Evolutionary conservation across 805 yeast species (phyloP).

Genomic region (Ogataea dorogensis): DNA sequence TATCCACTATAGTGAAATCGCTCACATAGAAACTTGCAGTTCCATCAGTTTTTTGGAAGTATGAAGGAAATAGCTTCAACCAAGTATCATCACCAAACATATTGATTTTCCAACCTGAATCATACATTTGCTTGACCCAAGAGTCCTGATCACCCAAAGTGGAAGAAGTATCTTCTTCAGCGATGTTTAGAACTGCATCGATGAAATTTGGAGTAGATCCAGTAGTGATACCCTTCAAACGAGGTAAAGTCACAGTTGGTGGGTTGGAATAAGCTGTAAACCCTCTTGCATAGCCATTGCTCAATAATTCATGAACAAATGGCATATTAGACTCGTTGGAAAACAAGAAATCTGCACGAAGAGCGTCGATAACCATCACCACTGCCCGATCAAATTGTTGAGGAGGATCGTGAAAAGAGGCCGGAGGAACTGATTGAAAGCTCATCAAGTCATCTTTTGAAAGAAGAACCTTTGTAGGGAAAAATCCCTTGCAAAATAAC

Average conservation of each 20-base stretch:
- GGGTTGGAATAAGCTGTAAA: slow-evolving; percentile 92
- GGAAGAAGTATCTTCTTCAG: slow-evolving; percentile 78
- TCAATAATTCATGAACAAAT: slow-evolving; percentile 63
- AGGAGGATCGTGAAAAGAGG: slow-evolving; percentile 27
- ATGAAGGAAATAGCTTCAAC: slow-evolving; percentile 80
- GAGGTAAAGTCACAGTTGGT: slow-evolving; percentile 94
- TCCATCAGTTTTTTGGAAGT: slow-evolving; percentile 71
- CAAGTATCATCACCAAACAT: slow-evolving; percentile 98
- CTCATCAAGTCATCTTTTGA: slow-evolving; percentile 52
- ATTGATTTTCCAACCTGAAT: slow-evolving; percentile 49
- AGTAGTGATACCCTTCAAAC: slow-evolving; percentile 89
- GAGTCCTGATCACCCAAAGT: slow-evolving; percentile 75
- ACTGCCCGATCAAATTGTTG: slow-evolving; percentile 66
- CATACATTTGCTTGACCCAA: slow-evolving; percentile 72
- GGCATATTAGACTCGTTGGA: slow-evolving; percentile 62
- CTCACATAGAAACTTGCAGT: slow-evolving; percentile 93
- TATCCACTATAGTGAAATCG: slow-evolving; percentile 92
- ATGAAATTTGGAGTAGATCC: slow-evolving; percentile 93
- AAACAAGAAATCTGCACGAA: slow-evolving; percentile 84
- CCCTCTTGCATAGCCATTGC: slow-evolving; percentile 72
- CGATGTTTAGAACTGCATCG: slow-evolving; percentile 91
- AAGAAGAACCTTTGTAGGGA: slow-evolving; percentile 82
- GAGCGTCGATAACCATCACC: slow-evolving; percentile 88
- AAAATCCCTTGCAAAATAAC: slow-evolving; percentile 78
- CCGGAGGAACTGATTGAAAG: slow-evolving; percentile 33